These are phyloP conservation scores for Ailanthus altissimus DNA, from an alignment of 345 rosid species.

Conservation along the genomic window DNA sequence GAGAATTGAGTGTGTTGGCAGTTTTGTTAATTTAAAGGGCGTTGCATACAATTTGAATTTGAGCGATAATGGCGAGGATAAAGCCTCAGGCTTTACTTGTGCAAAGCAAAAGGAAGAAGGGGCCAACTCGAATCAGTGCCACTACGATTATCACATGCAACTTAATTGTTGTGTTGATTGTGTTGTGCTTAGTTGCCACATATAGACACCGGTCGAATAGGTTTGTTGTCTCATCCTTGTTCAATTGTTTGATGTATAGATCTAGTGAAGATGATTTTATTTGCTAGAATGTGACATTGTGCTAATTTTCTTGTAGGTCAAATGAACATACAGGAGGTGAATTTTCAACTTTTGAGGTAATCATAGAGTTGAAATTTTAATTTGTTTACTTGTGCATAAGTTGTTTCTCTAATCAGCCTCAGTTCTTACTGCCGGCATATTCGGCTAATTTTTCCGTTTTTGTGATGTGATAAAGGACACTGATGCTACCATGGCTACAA, in stretches of 20 bases:
- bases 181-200: slow-evolving; percentile 49
- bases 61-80: slow-evolving; percentile 65
- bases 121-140: slow-evolving; percentile 59
- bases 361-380: neutral
- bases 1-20: neutral
- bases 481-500: slow-evolving; percentile 41
- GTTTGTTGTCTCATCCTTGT: slow-evolving; percentile 36
- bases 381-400: neutral
- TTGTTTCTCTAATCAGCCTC: neutral
- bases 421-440: neutral
- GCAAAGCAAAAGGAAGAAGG: slow-evolving; percentile 87
- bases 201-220: slow-evolving; percentile 69
- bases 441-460: slow-evolving; percentile 6
- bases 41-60: neutral
- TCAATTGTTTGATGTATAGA: neutral
- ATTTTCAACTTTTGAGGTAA: slow-evolving; percentile 46
- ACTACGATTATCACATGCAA: slow-evolving; percentile 53
- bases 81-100: slow-evolving; percentile 76
- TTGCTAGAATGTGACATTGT: slow-evolving; percentile 8
- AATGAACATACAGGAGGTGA: slow-evolving; percentile 32
- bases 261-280: neutral
- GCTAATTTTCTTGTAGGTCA: slow-evolving; percentile 36
- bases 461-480: slow-evolving; percentile 42
- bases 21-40: slow-evolving; percentile 4
- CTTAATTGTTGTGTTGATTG: slow-evolving; percentile 45